Conservation (phyloP, 495 filamentous ascomycete genomes). For the Tuber aestivum region DNA sequence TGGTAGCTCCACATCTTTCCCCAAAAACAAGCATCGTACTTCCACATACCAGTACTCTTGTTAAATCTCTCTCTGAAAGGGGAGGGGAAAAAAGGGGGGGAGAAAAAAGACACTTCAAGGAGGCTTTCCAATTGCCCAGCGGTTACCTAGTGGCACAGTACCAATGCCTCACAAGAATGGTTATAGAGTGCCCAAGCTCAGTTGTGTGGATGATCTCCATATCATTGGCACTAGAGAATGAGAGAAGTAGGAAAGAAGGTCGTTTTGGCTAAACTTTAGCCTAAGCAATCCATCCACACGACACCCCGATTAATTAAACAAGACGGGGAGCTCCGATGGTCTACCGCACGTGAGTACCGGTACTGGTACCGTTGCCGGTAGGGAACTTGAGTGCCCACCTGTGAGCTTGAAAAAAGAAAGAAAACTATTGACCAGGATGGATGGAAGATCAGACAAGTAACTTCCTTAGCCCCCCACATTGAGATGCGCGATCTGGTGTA, state of each 20-base stretch:
- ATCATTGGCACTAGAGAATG: neutral
- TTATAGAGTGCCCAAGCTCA: neutral
- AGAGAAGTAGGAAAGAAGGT: neutral
- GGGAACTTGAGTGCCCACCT: neutral
- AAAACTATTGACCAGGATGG: neutral
- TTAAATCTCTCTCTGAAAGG: neutral
- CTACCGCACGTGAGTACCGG: neutral
- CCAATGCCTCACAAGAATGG: neutral
- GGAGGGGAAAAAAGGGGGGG: no score
- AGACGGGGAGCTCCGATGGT: neutral
- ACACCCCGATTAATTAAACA: neutral
- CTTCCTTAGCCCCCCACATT: neutral
- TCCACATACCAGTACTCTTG: neutral
- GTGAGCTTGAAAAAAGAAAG: neutral
- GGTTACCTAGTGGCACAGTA: neutral
- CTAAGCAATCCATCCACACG: neutral
- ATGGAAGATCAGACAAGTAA: neutral
- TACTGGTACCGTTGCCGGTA: neutral
- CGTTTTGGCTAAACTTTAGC: neutral
- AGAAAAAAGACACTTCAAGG: neutral
- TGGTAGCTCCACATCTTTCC: neutral
- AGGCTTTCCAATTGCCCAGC: neutral
- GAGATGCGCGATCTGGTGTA: neutral
- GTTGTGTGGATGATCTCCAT: neutral
- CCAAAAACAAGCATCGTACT: neutral